Base-by-base conservation (phyloP, 2,329 filamentous ascomycete species). In the Pseudocercospora cruenta region DNA sequence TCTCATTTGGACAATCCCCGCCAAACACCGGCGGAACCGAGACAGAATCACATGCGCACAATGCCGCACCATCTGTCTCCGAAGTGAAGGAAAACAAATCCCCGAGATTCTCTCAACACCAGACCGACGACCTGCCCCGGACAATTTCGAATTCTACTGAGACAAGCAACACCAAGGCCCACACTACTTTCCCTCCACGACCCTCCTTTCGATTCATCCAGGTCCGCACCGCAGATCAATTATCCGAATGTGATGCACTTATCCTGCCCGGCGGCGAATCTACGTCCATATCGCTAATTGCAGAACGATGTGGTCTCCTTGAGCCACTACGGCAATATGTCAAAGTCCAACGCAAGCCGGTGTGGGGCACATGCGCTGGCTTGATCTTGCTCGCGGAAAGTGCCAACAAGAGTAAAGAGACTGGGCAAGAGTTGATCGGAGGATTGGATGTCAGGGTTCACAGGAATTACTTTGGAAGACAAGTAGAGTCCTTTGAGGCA, bases 311-410 rank as follows among this genome's bases (percentile, higher is more conserved):
- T 0, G 89, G 90, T 16, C 81, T 99, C 39, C 81, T 99, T 63
- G 92, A 96, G 72, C 93, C 93, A 2, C 81, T 99, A 68, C 84
- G 93, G 61, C 86, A 94, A 33, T 99, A 97, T 79, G 94, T 98
- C 75, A 97, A 97, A 90, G 55, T 91, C 47, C 82, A 88, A 60
- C 88, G 90, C 71, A 93, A 91, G 72, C 94, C 94, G 10, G 92
- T 91, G 24, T 99, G 94, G 94, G 95, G 95, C 64, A 98, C 95
- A 21, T 99, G 95, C 78, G 95, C 95, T 12, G 95, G 95, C 9
- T 86, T 98, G 64, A 97, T 99, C 72, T 83, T 98, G 58, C 88
- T 99, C 58, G 91, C 93, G 1, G 91, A 97, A 75, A 89, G 91
- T 65, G 94, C 93, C 58, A 96, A 94, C 78, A 87, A 90, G 68